Base-by-base conservation (phyloP, 1,284 basidiomycete species). In the Earliella scabrosa region DNA sequence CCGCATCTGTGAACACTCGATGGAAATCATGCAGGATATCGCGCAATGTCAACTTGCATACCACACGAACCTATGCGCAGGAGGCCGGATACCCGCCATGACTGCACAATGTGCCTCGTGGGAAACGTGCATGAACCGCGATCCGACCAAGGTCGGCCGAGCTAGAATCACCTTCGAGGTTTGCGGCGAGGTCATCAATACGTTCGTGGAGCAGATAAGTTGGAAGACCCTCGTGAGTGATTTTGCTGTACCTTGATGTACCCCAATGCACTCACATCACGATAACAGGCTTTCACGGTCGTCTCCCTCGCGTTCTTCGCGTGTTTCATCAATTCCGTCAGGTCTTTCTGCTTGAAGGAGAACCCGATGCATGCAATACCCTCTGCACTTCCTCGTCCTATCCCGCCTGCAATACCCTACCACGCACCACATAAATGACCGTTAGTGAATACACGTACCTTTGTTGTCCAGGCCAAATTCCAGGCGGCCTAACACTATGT, bases 121-220 rank as follows among this genome's bases (percentile, higher is more conserved):
- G 97, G 92, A 96, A 68, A 86, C 86, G n/a, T 99, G 97, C 72
- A 97, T 98, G 92, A 88, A 90, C 71, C 90, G 93, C 53, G 95
- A 98, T 76, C 95, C 95, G 41, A 88, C 88, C 24, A 88, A 90
- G 34, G 86, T 97, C 21, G 95, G 95, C 1, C 89, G 93, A 47
- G 92, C 95, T 52, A 87, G 86, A 62, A 91, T 98, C 63, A 89
- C 92, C 43, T 95, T 97, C 50, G 95, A 98, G 77, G 88, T 97
- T 45, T 90, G 98, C 71, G 97, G 94, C 45, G 96, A 97, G 66
- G 92, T 98, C 35, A 87, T 98, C 65, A 97, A 98, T 71, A 88
- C 93, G 8, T 99, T 99, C 71, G 92, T 98, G 26, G 97, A 98
- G 70, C 90, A 92, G 40, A 96, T 98, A 70, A 95, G 90, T 72